Evolutionary conservation across 257 asterid genomes (phyloP), one percentile per base, ranked within the genome.

Genomic region (Coffea eugenioides): DNA sequence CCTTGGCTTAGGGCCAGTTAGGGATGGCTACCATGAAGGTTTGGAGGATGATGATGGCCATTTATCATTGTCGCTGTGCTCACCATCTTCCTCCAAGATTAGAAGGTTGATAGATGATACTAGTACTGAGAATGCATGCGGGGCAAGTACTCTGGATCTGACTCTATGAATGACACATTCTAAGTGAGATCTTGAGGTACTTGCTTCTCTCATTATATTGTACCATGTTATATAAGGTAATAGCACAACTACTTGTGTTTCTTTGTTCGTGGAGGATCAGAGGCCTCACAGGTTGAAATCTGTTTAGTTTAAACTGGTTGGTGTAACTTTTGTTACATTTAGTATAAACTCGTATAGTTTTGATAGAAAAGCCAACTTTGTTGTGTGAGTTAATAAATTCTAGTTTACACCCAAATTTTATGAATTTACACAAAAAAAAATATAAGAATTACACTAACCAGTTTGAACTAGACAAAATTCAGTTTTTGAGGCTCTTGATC

Each of bases 121-220:
- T 77, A 54, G 56, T 51, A 75, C 74, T 71, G 85, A 85, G 70
- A 87, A 77, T 76, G 90, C 79, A 68, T 85, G 85, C 83, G 83
- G 89, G 89, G 87, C 87, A 83, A 94, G 98, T 92, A 91, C 96
- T 90, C 95, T 94, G 72, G 97, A 92, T 94, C 98, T 94, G 93
- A 94, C 97, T 94, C 91, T 94, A 84, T 94, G 98, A 92, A 92
- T 93, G 89, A 70, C 61, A 73, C 43, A 88, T 92, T 93, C 97
- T 92, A 87, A 93, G 98, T 92, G 96, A 84, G 89, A 86, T 81
- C 86, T 79, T 81, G 87, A 86, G 86, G 89, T 86, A 86, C 89
- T 86, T 84, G 86, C 83, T 82, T 83, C 84, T 65, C 71, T 46
- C 0, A 4, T 51, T 36, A 21, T 83, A 23, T 52, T 77, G 69